phyloP scores from a whole-genome alignment of 768 basidiomycete species.

The Podaxis sp. region DNA sequence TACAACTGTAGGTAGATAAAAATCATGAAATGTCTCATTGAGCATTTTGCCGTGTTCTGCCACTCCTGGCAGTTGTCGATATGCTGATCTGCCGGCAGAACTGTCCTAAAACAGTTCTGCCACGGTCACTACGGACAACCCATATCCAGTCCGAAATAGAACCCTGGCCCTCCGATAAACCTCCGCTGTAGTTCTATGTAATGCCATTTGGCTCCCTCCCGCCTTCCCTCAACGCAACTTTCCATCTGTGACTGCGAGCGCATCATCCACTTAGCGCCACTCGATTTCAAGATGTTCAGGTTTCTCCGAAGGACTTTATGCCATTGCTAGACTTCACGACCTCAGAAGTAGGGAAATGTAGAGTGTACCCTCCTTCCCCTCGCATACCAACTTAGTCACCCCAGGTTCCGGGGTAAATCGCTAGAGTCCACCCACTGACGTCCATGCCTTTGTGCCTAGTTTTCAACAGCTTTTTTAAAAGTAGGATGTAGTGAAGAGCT shows the following conservation, averaged over 20 bases:
- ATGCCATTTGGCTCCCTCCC: conserved; percentile 3
- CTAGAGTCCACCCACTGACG: neutral
- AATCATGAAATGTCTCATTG: too few relatives aligned
- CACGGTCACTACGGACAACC: conserved; percentile 9
- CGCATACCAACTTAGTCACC: neutral
- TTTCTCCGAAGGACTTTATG: conserved; percentile 7
- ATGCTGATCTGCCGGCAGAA: too few relatives aligned
- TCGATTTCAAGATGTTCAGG: neutral
- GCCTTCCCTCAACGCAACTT: neutral
- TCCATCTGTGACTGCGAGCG: conserved; percentile 4
- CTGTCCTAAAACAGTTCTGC: too few relatives aligned
- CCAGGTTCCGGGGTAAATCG: neutral
- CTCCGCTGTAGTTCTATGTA: conserved; percentile 13
- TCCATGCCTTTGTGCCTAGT: neutral
- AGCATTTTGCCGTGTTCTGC: too few relatives aligned
- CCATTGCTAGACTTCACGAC: neutral
- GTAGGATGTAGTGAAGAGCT: too few relatives aligned
- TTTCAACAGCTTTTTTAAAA: too few relatives aligned
- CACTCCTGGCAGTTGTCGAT: too few relatives aligned
- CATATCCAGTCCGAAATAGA: conserved; percentile 18
- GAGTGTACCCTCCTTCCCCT: neutral
- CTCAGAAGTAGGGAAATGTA: neutral
- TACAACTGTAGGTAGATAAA: too few relatives aligned
- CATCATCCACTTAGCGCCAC: neutral
- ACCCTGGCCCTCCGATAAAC: conserved; percentile 20